phyloP scores from a whole-genome alignment of 192 early-diverging fungal species.

The Backusella mclennaniae region DNA sequence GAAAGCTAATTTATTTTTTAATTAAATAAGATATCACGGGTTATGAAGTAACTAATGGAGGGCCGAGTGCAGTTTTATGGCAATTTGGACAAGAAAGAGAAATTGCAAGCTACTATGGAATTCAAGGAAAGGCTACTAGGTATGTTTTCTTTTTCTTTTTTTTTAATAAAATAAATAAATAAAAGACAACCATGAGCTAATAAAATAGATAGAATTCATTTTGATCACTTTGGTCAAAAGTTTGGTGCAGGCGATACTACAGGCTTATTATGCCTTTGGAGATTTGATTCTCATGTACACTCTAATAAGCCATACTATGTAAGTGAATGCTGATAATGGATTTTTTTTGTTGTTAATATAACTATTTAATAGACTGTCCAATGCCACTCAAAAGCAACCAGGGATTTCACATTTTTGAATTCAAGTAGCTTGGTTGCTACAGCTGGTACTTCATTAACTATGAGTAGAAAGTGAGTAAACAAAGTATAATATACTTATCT shows the following conservation, averaged over 20 bases:
- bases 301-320: constrained; percentile 55
- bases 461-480: constrained; percentile 28
- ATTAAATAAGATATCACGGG: constrained; percentile 41
- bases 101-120: constrained; percentile 59
- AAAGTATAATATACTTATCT: background rate
- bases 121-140: constrained; percentile 45
- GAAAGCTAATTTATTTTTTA: background rate
- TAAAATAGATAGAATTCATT: constrained; percentile 50
- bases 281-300: constrained; percentile 66
- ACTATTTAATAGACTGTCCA: constrained; percentile 32
- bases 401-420: constrained; percentile 75
- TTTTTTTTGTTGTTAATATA: background rate
- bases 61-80: constrained; percentile 68
- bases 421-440: constrained; percentile 74
- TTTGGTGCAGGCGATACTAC: constrained; percentile 72
- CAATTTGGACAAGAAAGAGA: constrained; percentile 76
- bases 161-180: background rate
- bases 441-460: constrained; percentile 57
- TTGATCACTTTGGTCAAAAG: constrained; percentile 77
- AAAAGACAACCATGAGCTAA: constrained; percentile 23
- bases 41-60: constrained; percentile 45
- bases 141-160: background rate
- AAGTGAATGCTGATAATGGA: background rate
- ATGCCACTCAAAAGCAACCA: constrained; percentile 60
- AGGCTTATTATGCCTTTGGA: constrained; percentile 71